phyloP scores from a whole-genome alignment of 768 basidiomycete genomes.

The Lactarius deliciosus region DNA sequence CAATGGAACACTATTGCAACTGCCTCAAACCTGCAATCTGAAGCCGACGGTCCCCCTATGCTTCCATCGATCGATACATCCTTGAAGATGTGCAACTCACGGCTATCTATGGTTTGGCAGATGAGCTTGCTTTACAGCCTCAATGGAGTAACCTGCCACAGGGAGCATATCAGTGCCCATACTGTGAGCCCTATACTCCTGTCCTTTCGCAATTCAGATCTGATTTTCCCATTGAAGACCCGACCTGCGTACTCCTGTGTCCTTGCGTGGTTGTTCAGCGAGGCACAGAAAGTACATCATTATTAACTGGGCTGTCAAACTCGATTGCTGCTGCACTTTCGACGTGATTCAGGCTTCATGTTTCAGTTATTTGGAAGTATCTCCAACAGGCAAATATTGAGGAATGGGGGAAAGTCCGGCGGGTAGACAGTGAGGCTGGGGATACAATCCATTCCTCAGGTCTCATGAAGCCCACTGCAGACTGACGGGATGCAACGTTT shows the following conservation, averaged over 20 bases:
- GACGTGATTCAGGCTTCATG: neutral
- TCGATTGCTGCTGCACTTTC: neutral
- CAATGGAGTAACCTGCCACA: neutral
- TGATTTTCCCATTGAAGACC: neutral
- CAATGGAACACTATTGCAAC: constrained; percentile 36
- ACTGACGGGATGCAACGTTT: neutral
- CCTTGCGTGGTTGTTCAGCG: neutral
- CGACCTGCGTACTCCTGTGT: neutral
- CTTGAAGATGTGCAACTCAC: neutral
- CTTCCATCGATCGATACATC: neutral
- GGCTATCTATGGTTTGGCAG: neutral
- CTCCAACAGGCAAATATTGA: neutral
- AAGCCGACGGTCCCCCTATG: constrained; percentile 30
- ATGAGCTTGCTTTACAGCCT: neutral
- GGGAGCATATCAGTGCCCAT: neutral
- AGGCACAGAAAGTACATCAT: neutral
- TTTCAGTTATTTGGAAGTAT: neutral
- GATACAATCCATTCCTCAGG: neutral
- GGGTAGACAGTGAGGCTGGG: neutral
- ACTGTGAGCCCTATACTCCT: neutral
- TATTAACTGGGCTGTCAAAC: neutral
- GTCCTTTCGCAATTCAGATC: neutral
- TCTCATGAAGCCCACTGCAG: neutral
- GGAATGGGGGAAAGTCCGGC: neutral
- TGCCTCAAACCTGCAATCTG: constrained; percentile 29